Evolutionary conservation across 2,329 filamentous ascomycete species (phyloP).

Genomic region (Cyanodermella asteris): DNA sequence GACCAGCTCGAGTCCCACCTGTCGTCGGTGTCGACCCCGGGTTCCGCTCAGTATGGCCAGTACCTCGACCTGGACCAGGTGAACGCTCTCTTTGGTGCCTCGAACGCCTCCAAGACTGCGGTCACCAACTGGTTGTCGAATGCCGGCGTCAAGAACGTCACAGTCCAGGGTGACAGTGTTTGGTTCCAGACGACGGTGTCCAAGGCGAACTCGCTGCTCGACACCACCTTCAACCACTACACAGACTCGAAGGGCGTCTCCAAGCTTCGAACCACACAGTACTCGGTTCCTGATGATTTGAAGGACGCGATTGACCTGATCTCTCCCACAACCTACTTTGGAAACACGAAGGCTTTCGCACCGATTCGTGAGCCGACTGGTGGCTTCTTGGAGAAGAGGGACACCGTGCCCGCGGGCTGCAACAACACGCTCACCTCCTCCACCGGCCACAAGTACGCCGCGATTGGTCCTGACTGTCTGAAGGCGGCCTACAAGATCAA

Average conservation of each 20-base stretch:
- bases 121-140: slow-evolving; percentile 24
- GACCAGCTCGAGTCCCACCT: slow-evolving; percentile 19
- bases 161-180: slow-evolving; percentile 20
- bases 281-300: slow-evolving; percentile 20
- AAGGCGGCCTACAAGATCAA: slow-evolving; percentile 27
- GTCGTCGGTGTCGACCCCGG: slow-evolving; percentile 24
- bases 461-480: slow-evolving; percentile 26
- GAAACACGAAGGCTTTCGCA: too few relatives aligned
- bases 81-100: slow-evolving; percentile 21
- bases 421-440: slow-evolving; percentile 9
- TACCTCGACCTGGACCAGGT: slow-evolving; percentile 24
- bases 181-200: slow-evolving; percentile 20
- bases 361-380: too few relatives aligned
- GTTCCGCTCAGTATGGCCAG: slow-evolving; percentile 24
- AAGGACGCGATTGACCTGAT: slow-evolving; percentile 23
- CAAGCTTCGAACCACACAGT: slow-evolving; percentile 22
- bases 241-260: slow-evolving; percentile 17
- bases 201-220: slow-evolving; percentile 23
- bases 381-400: too few relatives aligned
- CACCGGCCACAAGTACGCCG: slow-evolving; percentile 11
- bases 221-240: slow-evolving; percentile 26
- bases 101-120: slow-evolving; percentile 14
- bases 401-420: too few relatives aligned
- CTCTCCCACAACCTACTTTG: slow-evolving; percentile 30
- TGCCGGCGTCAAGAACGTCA: slow-evolving; percentile 16